Conservation (phyloP, 148 eudicot genomes). For the Rhododendron mucronatum region DNA sequence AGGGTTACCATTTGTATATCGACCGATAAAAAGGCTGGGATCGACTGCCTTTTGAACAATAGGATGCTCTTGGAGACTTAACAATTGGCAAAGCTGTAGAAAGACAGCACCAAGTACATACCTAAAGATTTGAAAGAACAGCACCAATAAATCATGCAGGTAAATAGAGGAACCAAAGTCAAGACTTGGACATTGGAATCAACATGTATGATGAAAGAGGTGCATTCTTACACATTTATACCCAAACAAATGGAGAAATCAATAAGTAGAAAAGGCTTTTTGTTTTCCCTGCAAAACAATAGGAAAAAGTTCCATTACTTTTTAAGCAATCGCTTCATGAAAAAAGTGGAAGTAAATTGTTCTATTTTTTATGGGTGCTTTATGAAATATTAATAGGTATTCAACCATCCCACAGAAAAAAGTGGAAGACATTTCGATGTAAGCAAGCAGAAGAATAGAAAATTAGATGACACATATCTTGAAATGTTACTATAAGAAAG, state of each 20-base stretch:
- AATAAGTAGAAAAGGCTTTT: conserved; percentile 46
- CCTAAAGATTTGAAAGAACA: conserved; percentile 19
- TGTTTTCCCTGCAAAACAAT: conserved; percentile 33
- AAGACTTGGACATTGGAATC: neutral
- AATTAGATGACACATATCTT: neutral
- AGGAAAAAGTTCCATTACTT: neutral
- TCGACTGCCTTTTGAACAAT: conserved; percentile 52
- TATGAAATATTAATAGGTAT: neutral
- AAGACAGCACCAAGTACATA: conserved; percentile 62
- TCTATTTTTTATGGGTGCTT: neutral
- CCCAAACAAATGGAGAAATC: conserved; percentile 48
- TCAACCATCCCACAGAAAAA: neutral
- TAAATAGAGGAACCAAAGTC: neutral
- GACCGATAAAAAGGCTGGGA: conserved; percentile 53
- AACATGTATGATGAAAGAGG: neutral
- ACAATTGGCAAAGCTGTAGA: conserved; percentile 56
- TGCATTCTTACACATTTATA: conserved; percentile 52
- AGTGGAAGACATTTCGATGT: neutral
- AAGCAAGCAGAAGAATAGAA: neutral
- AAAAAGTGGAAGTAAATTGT: neutral
- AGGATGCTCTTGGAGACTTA: conserved; percentile 45
- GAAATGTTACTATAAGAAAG: neutral
- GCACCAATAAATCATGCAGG: neutral
- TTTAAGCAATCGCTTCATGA: neutral
- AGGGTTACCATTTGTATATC: conserved; percentile 38